Evolutionary conservation across 2,329 filamentous ascomycete species (phyloP).

Genomic region (Aspergillaceae sp.): DNA sequence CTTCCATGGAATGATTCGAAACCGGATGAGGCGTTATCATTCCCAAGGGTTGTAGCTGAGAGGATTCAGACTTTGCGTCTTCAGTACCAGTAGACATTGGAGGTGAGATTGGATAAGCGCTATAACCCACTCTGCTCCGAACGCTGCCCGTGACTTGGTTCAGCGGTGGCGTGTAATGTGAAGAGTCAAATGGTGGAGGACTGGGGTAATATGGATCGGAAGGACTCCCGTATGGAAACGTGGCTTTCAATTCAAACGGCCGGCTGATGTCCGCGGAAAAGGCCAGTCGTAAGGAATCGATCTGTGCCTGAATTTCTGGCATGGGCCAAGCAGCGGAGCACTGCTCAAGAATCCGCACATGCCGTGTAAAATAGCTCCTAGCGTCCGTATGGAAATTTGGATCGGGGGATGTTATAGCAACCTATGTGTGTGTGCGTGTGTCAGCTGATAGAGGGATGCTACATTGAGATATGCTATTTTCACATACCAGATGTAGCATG

Average conservation of each 20-base stretch:
- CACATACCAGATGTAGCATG: constrained; percentile 79
- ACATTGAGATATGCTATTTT: background rate
- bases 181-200: constrained; percentile 49
- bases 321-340: constrained; percentile 78
- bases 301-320: constrained; percentile 81
- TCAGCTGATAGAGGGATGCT: background rate
- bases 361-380: constrained; percentile 78
- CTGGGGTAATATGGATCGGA: constrained; percentile 55
- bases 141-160: constrained; percentile 37
- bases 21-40: constrained; percentile 30
- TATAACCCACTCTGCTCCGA: constrained; percentile 42
- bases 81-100: constrained; percentile 65
- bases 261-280: constrained; percentile 81
- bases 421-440: constrained; percentile 43
- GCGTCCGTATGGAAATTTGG: constrained; percentile 78
- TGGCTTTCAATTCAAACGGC: constrained; percentile 80
- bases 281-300: constrained; percentile 78
- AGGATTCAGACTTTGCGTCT: constrained; percentile 70
- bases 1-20: constrained; percentile 39
- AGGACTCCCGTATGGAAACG: constrained; percentile 79
- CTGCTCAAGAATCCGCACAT: constrained; percentile 87
- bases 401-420: constrained; percentile 87
- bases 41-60: constrained; percentile 55
- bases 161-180: constrained; percentile 44
- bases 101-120: constrained; percentile 64